Base-by-base conservation (phyloP, 1,139 yeast genomes). In the Yamadazyma jaroonii region DNA sequence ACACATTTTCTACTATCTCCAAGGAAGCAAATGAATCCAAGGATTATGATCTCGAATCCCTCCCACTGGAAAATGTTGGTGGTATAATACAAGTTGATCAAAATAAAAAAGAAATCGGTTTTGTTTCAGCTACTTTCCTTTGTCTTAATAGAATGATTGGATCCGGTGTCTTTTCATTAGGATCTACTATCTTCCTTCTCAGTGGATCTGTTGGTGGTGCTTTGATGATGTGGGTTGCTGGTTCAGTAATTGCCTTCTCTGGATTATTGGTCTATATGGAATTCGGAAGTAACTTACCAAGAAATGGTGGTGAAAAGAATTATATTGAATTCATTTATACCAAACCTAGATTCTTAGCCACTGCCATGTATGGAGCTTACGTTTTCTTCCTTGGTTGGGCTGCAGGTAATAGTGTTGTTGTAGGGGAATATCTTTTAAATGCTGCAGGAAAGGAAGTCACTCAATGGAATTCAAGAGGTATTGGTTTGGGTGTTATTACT, bases 281-380 rank as follows among this genome's bases (percentile, higher is more conserved):
- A 57, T 83, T 85, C 59, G 95, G 95, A 12, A 76, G 88, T 9
- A 88, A 87, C 29, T 78, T 86, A 46, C 92, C 94, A 25, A 77
- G 84, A 59, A 85, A 86, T 53, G 96, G 96, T 47, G 96, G 95
- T 47, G 95, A 86, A 56, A 85, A 86, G 62, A 84, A 84, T 54
- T 87, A 86, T 56, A 67, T 87, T 50, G 94, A 85, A 57, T 81
- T 77, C 50, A 78, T 85, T 45, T 86, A 72, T 62, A 70, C 67
- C 37, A 77, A 72, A 52, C 96, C 96, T 22, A 77, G 71, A 53
- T 81, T 81, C 51, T 68, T 87, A 42, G 73, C 82, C 35, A 77
- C 87, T 14, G 81, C 87, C 37, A 77, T 84, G 79, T 86, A 84
- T 54, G 88, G 87, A 2, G 62, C 88, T 4, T 84, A 85, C 53